Conservation (phyloP, 345 rosid genomes). For the Clausena lansium region DNA sequence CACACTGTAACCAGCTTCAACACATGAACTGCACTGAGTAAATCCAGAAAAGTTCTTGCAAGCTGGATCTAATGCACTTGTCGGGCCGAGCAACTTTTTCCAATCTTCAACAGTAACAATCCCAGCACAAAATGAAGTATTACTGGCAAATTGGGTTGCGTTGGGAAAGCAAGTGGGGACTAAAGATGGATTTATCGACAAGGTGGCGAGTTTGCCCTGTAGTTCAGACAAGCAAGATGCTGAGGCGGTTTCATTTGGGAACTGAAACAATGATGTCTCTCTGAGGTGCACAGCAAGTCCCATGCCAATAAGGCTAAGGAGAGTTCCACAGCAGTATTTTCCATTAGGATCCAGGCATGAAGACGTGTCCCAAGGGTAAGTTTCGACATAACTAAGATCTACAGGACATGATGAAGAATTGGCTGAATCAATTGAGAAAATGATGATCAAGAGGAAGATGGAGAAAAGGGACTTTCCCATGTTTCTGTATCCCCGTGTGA, state of each 20-base stretch:
- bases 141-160: slow-evolving; percentile 37
- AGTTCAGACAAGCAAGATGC: slow-evolving; percentile 45
- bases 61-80: slow-evolving; percentile 33
- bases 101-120: slow-evolving; percentile 42
- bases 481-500: neutral
- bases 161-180: slow-evolving; percentile 40
- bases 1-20: slow-evolving; percentile 47
- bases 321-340: slow-evolving; percentile 46
- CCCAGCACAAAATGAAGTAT: slow-evolving; percentile 44
- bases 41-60: slow-evolving; percentile 40
- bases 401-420: slow-evolving; percentile 44
- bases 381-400: slow-evolving; percentile 49
- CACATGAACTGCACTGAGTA: slow-evolving; percentile 45
- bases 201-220: slow-evolving; percentile 27
- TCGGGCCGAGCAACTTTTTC: slow-evolving; percentile 34
- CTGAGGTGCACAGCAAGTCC: slow-evolving; percentile 48
- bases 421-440: slow-evolving; percentile 8
- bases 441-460: slow-evolving; percentile 10
- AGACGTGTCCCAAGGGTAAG: slow-evolving; percentile 57
- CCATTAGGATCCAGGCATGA: slow-evolving; percentile 24
- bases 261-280: slow-evolving; percentile 46
- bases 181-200: slow-evolving; percentile 33
- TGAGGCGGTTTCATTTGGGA: slow-evolving; percentile 28
- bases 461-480: slow-evolving; percentile 13
- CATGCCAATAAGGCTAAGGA: slow-evolving; percentile 51